phyloP scores from a whole-genome alignment of 768 basidiomycete genomes.

The Tylopilus cervinicoccineus region DNA sequence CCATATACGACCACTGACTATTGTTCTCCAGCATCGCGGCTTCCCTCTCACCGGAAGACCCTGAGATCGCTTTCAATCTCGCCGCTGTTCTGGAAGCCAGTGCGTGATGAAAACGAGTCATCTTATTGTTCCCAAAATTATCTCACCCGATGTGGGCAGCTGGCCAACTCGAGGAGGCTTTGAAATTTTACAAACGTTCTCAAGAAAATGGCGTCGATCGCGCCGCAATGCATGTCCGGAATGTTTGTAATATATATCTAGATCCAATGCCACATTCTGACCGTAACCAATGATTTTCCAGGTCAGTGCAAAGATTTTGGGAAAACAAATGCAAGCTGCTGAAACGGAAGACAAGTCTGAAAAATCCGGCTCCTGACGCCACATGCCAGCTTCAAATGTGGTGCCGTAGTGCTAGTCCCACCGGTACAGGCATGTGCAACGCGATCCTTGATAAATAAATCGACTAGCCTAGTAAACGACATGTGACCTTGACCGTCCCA shows the following conservation, averaged over 20 bases:
- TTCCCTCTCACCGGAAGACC: conserved; percentile 82
- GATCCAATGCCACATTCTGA: conserved; percentile 15
- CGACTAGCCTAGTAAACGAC: conserved; percentile 5
- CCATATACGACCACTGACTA: conserved; percentile 31
- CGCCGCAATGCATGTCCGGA: conserved; percentile 78
- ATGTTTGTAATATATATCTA: conserved; percentile 44
- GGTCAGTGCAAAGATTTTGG: conserved; percentile 80
- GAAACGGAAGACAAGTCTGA: conserved; percentile 29
- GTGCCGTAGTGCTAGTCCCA: conserved; percentile 13
- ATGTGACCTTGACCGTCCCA: conserved; percentile 8
- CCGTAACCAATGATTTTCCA: conserved; percentile 29
- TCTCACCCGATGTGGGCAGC: conserved; percentile 42
- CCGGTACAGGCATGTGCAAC: conserved; percentile 2
- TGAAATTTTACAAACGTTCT: conserved; percentile 78
- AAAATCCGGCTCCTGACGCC: conserved; percentile 28
- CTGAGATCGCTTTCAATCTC: conserved; percentile 89
- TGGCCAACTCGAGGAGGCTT: conserved; percentile 74
- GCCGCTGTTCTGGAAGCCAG: conserved; percentile 89
- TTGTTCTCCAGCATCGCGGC: conserved; percentile 63
- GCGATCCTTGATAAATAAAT: conserved; percentile 13
- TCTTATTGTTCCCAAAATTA: conserved; percentile 36
- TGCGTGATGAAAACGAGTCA: conserved; percentile 37
- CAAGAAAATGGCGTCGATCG: conserved; percentile 76
- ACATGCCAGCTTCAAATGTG: neutral
- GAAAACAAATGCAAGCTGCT: conserved; percentile 46